phyloP scores from a whole-genome alignment of 352 stramenopile genomes.

The Pythium pectinolyticum region DNA sequence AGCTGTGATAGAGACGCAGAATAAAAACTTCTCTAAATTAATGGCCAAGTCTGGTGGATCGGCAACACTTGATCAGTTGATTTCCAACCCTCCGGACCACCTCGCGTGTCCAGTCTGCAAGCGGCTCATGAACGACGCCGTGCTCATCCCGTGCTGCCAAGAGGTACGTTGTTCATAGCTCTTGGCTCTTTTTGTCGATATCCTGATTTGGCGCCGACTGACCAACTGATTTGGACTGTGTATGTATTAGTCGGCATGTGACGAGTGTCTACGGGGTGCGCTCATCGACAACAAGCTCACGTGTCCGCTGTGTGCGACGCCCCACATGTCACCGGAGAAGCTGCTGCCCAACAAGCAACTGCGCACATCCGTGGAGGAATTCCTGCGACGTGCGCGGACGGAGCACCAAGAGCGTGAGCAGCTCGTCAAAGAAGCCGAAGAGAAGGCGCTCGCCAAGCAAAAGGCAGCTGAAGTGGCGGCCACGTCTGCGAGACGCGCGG shows the following conservation, averaged over 20 bases:
- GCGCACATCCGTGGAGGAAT: slow-evolving; percentile 83
- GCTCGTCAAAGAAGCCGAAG: slow-evolving; percentile 81
- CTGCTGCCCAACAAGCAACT: slow-evolving; percentile 82
- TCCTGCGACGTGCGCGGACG: slow-evolving; percentile 67
- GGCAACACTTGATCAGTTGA: slow-evolving; percentile 89
- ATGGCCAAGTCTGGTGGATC: slow-evolving; percentile 86
- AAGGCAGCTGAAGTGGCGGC: slow-evolving; percentile 65
- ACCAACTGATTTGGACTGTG: background rate
- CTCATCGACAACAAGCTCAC: slow-evolving; percentile 82
- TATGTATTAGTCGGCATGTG: slow-evolving; percentile 63
- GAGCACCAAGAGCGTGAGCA: slow-evolving; percentile 86
- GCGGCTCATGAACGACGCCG: slow-evolving; percentile 84
- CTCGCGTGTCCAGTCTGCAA: slow-evolving; percentile 89
- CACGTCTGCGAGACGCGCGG: slow-evolving; percentile 48
- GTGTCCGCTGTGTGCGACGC: slow-evolving; percentile 73
- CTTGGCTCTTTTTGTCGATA: slow-evolving; percentile 12
- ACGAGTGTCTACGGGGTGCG: slow-evolving; percentile 76
- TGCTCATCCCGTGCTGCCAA: slow-evolving; percentile 87
- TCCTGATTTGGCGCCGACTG: background rate
- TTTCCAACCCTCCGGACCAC: slow-evolving; percentile 87
- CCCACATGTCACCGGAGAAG: slow-evolving; percentile 86
- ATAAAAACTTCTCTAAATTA: slow-evolving; percentile 92
- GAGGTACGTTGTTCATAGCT: slow-evolving; percentile 73
- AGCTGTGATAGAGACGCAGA: slow-evolving; percentile 90
- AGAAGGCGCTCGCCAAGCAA: slow-evolving; percentile 79